phyloP scores from a whole-genome alignment of 768 basidiomycete species.

The Lyophyllum shimeji region DNA sequence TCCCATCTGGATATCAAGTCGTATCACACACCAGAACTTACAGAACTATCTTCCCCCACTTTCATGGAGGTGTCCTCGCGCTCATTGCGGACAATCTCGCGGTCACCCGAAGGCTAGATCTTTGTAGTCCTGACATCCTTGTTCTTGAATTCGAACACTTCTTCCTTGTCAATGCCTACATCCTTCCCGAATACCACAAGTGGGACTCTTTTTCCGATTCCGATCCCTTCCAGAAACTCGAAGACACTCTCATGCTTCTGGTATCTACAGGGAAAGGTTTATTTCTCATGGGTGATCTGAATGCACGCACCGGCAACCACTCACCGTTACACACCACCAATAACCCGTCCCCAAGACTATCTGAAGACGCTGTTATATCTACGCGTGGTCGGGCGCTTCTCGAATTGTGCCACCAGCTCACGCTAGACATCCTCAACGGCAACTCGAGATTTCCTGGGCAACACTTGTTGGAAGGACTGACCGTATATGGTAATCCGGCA shows the following conservation, averaged over 20 bases:
- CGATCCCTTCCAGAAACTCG: neutral
- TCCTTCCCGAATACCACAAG: neutral
- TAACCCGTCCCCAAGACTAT: too few species aligned
- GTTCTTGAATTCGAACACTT: too few species aligned
- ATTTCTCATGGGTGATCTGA: neutral
- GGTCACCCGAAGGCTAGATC: too few species aligned
- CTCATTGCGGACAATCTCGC: too few species aligned
- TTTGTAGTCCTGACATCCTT: too few species aligned
- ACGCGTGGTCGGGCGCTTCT: neutral
- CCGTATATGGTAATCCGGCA: too few species aligned
- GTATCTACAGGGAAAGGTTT: neutral
- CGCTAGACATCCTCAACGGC: constrained; percentile 1
- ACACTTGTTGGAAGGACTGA: too few species aligned
- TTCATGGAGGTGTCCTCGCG: too few species aligned
- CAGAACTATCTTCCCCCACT: too few species aligned
- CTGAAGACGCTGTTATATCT: neutral
- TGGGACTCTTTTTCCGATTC: neutral
- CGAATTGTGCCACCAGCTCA: neutral
- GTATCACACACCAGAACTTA: too few species aligned
- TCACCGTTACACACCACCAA: neutral
- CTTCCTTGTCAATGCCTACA: neutral
- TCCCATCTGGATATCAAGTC: neutral
- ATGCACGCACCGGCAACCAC: neutral
- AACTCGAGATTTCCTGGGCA: neutral
- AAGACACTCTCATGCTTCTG: neutral